Conservation (phyloP, 257 asterid species). For the Jacaranda mimosifolia region DNA sequence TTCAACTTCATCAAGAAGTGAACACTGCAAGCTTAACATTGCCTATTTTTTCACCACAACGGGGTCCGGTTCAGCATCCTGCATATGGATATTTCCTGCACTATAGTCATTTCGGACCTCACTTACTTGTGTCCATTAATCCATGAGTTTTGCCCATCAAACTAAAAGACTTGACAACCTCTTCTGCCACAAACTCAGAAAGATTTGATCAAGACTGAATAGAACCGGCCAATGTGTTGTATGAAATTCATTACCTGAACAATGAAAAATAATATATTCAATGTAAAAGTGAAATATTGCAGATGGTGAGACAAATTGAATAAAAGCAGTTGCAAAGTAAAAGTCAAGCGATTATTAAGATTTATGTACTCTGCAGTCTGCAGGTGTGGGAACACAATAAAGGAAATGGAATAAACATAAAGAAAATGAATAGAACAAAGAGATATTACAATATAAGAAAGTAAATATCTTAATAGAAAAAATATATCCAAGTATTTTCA, state of each 20-base stretch:
- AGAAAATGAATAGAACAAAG: not conserved
- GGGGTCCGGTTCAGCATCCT: constrained; percentile 45
- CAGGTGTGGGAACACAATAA: not conserved
- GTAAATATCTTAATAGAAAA: not conserved
- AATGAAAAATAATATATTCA: too few species aligned
- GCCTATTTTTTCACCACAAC: constrained; percentile 67
- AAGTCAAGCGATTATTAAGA: constrained; percentile 12
- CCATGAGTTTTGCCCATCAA: constrained; percentile 55
- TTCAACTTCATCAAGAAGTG: constrained; percentile 54
- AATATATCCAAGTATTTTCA: not conserved
- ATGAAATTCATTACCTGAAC: constrained; percentile 57
- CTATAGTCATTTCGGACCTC: constrained; percentile 41
- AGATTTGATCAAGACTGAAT: constrained; percentile 84
- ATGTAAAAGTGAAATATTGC: too few species aligned
- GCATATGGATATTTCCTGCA: constrained; percentile 29
- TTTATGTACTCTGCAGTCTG: constrained; percentile 8
- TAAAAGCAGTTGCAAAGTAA: constrained; percentile 15
- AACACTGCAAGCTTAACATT: constrained; percentile 67
- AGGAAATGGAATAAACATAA: not conserved
- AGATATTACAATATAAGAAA: not conserved
- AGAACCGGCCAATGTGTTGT: constrained; percentile 60
- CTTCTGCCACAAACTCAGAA: constrained; percentile 85
- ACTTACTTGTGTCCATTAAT: constrained; percentile 45
- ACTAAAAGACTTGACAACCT: constrained; percentile 65
- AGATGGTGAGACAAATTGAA: too few species aligned